phyloP scores from a whole-genome alignment of 106 monocot species.

The Acorus gramineus region DNA sequence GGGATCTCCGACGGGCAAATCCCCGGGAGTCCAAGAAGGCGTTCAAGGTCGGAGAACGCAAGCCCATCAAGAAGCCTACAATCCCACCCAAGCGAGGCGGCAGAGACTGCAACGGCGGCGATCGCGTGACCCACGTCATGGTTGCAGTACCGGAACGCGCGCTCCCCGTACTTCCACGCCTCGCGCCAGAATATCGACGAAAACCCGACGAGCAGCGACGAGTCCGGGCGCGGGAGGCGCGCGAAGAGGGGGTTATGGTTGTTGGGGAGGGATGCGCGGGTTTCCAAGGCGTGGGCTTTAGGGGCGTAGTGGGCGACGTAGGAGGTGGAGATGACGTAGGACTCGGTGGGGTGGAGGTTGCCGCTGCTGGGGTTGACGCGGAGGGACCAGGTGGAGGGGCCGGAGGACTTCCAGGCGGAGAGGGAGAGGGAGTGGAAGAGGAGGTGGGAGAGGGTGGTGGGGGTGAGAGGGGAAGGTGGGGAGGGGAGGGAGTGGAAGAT shows the following conservation, averaged over 20 bases:
- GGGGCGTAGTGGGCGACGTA: constrained; percentile 86
- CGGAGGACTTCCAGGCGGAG: constrained; percentile 91
- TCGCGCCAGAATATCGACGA: constrained; percentile 96
- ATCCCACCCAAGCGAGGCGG: constrained; percentile 85
- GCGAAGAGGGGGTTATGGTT: not conserved
- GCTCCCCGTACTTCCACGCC: constrained; percentile 98
- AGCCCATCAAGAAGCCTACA: constrained; percentile 59
- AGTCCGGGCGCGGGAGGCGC: constrained; percentile 1
- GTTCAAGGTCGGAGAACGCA: constrained; percentile 42
- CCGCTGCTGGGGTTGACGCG: constrained; percentile 97
- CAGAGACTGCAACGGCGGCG: constrained; percentile 54
- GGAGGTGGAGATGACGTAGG: constrained; percentile 59
- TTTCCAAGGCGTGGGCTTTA: constrained; percentile 74
- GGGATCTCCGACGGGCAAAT: constrained; percentile 27
- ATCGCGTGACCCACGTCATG: constrained; percentile 95
- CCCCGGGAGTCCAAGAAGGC: constrained; percentile 26
- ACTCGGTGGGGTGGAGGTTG: constrained; percentile 96
- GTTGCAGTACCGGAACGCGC: constrained; percentile 90
- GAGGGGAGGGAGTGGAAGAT: constrained; percentile 5
- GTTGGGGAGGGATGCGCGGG: constrained; percentile 24
- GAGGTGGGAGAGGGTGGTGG: constrained; percentile 19
- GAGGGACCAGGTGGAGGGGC: constrained; percentile 87
- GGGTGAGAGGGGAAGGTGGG: constrained; percentile 26
- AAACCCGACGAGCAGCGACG: constrained; percentile 34
- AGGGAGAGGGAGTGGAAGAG: constrained; percentile 73